These are phyloP conservation scores for Ophiostoma pallidulum DNA, from an alignment of 2,329 filamentous ascomycete genomes.

Conservation along the genomic window DNA sequence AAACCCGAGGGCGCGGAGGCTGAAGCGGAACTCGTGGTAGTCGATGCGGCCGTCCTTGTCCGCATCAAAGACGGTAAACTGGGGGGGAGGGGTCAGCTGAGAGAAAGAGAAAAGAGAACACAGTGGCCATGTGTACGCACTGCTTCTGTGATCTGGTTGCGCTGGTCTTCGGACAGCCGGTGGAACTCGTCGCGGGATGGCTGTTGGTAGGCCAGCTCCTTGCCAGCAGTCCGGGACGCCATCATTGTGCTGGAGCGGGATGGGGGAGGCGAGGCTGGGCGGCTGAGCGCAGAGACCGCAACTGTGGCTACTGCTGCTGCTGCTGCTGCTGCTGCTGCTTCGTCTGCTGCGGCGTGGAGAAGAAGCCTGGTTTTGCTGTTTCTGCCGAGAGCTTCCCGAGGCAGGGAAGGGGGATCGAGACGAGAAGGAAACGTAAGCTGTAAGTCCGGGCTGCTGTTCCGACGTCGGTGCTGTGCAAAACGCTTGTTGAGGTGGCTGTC, in stretches of 20 bases:
- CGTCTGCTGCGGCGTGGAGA: too few species aligned
- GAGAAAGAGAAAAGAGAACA: background rate
- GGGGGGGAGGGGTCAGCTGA: background rate
- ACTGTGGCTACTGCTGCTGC: background rate
- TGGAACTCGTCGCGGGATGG: slow-evolving; percentile 28
- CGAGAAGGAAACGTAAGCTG: too few species aligned
- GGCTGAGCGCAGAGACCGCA: background rate
- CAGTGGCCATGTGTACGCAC: slow-evolving; percentile 43
- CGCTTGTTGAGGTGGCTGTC: too few species aligned
- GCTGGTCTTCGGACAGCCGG: slow-evolving; percentile 71
- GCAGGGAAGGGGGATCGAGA: too few species aligned
- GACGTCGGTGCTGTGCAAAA: too few species aligned
- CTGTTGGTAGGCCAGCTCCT: slow-evolving; percentile 21
- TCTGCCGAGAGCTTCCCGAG: too few species aligned
- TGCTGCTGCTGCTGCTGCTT: too few species aligned
- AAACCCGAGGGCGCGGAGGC: slow-evolving; percentile 90
- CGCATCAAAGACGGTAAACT: slow-evolving; percentile 94
- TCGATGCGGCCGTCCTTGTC: slow-evolving; percentile 91
- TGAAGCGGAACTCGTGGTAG: slow-evolving; percentile 97
- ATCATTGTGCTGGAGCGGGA: slow-evolving; percentile 15
- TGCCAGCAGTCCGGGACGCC: slow-evolving; percentile 16
- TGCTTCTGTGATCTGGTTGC: slow-evolving; percentile 88
- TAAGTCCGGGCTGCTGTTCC: too few species aligned
- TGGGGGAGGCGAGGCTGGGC: too few species aligned
- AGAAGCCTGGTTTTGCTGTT: too few species aligned